Conservation (phyloP, 768 basidiomycete species). For the Mycena kentingensis region DNA sequence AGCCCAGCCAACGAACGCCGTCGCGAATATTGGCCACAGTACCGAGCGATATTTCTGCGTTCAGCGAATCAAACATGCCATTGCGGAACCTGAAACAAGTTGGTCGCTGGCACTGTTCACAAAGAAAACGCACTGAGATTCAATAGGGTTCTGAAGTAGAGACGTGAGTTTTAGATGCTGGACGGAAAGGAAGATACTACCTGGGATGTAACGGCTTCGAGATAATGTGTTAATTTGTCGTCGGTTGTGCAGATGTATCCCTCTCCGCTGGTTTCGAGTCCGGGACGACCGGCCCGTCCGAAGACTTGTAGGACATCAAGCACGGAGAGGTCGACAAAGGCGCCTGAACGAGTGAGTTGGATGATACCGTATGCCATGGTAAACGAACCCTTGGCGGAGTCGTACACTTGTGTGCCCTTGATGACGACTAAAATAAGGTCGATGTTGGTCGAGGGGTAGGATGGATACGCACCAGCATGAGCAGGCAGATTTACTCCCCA, state of each 20-base stretch:
- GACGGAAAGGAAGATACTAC: conserved; percentile 44
- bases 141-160: conserved; percentile 78
- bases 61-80: conserved; percentile 88
- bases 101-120: conserved; percentile 1
- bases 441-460: conserved; percentile 10
- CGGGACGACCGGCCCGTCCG: conserved; percentile 90
- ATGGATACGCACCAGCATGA: conserved; percentile 72
- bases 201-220: conserved; percentile 85
- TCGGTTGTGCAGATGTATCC: conserved; percentile 96
- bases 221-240: conserved; percentile 90
- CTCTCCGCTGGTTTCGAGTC: conserved; percentile 88
- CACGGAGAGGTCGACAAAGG: conserved; percentile 90
- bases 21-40: conserved; percentile 88
- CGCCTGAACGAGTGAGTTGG: conserved; percentile 35
- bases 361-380: background rate
- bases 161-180: conserved; percentile 5
- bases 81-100: conserved; percentile 59
- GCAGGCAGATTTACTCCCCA: conserved; percentile 99
- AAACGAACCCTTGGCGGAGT: conserved; percentile 65
- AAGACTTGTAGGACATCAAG: conserved; percentile 98
- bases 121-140: conserved; percentile 72
- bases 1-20: conserved; percentile 92
- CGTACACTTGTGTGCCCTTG: conserved; percentile 97
- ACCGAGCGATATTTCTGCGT: conserved; percentile 93
- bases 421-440: conserved; percentile 66